Base-by-base conservation (phyloP, 2,329 filamentous ascomycete species). In the Alternaria ethzedia region DNA sequence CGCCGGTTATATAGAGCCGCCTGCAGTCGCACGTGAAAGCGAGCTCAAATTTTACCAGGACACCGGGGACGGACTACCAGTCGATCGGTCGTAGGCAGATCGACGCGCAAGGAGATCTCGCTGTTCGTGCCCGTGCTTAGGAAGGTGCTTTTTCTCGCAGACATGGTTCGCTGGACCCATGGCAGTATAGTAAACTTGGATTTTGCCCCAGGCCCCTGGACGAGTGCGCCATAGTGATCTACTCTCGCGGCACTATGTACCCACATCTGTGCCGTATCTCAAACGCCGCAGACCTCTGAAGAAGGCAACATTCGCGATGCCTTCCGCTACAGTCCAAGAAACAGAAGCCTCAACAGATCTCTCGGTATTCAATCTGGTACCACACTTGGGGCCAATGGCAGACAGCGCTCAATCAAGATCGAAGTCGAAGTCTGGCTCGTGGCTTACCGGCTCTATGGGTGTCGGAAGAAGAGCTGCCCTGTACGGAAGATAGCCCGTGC, bases 1-100 rank as follows among this genome's bases (percentile, higher is more conserved):
- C 4, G 30, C 54, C 50, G 54, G 25, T 11, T 51, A 64, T 56
- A 43, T 43, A 46, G 26, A 21, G 43, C 44, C 46, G 55, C 61
- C 51, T 56, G 52, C 49, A 36, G 21, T 10, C 15, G 12, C 20
- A 47, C 50, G 58, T 44, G 17, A 52, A 46, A 43, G 21, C 13
- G 43, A 46, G 17, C 41, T 26, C 45, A 17, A 9, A 41, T 54
- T 21, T 50, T 30, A 17, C 28, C 61, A 43, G 23, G 44, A 11
- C 25, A 30, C 20, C 32, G 30, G 21, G 52, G n/a, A 25, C 28
- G 15, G 30, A 45, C 55, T 47, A 23, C 52, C 43, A 54, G 23
- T 9, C 15, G 46, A 47, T 45, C 15, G 55, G 41, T 41, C 26
- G n/a, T 28, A 46, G 20, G 36, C 15, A 32, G 54, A 47, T 58